Base-by-base conservation (phyloP, 106 monocot genomes). In the Triglochin maritima region DNA sequence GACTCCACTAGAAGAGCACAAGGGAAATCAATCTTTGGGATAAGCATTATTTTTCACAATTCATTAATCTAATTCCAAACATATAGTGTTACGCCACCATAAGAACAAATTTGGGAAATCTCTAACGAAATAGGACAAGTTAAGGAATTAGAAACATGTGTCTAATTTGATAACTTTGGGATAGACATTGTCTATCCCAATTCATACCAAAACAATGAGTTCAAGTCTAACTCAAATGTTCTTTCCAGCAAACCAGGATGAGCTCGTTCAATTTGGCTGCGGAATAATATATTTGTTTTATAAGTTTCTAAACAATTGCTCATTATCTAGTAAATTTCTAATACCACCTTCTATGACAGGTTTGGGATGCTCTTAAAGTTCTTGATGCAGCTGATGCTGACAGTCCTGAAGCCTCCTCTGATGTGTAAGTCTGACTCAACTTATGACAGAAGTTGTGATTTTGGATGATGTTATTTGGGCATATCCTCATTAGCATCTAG, bases 361-460 rank as follows among this genome's bases (percentile, higher is more conserved):
- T 87, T 4, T 92, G 92, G 92, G 79, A 92, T 68, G 92, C 92
- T 13, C 76, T 92, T 48, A 85, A 79, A 56, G 76, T 87, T 75
- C 80, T 92, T 7, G 92, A 92, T 75, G 80, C 92, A 46, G 82
- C 80, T 50, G 81, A 87, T 74, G 57, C 66, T 46, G 75, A 79
- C 6, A 48, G 81, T 9, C 92, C 92, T 16, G 85, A 85, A 56
- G 56, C 59, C 44, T 85, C 87, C 2, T 69, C 78, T 4, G 84
- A 87, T 66, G 76, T 92, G 91, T 87, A 74, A 56, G 81, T 17
- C 29, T 29, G 10, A 5, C 4, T 2, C 29, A 11, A 9, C 9
- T 61, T 11, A 4, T 13, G 6, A 16, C 50, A 15, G 8, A 16
- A 2, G 44, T 42, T 68, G 7, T 64, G 4, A 57, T 12, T 68